Percentiles rank a stretch among this genome's conserved stretches.
Conservation (phyloP, 768 basidiomycete species). For the Suillus occidentalis region DNA sequence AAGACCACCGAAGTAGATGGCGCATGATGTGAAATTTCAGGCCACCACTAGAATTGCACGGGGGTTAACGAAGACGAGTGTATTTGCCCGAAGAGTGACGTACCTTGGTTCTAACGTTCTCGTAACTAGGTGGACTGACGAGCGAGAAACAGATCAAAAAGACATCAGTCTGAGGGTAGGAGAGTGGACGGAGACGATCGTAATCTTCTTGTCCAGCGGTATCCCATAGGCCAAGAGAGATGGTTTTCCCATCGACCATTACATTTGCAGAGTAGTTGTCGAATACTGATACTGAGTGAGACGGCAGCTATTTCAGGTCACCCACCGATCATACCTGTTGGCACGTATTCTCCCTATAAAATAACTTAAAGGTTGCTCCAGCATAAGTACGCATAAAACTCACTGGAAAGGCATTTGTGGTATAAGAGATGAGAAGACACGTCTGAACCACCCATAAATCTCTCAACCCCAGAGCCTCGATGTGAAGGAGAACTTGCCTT, state of each 20-base stretch:
- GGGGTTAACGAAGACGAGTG: constrained; percentile 12
- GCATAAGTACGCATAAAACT: constrained; percentile 33
- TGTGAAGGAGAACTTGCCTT: constrained; percentile 59
- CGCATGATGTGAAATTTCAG: constrained; percentile 96
- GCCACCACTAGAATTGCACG: constrained; percentile 69
- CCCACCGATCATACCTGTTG: constrained; percentile 63
- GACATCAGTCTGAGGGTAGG: constrained; percentile 98
- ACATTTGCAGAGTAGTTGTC: constrained; percentile 99
- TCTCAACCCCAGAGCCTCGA: constrained; percentile 4
- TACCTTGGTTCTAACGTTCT: constrained; percentile 98
- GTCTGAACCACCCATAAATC: constrained; percentile 56
- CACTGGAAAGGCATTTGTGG: constrained; percentile 96
- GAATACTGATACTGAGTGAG: constrained; percentile 61
- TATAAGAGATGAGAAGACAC: constrained; percentile 98
- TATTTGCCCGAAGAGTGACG: constrained; percentile 22
- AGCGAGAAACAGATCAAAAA: constrained; percentile 99
- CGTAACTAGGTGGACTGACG: constrained; percentile 96
- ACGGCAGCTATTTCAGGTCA: constrained; percentile 10
- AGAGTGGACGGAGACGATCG: constrained; percentile 94
- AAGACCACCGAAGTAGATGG: constrained; percentile 91
- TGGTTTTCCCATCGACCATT: constrained; percentile 98
- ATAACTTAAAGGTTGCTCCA: constrained; percentile 15
- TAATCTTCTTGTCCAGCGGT: constrained; percentile 99
- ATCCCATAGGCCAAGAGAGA: constrained; percentile 98
- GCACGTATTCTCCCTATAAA: constrained; percentile 90